Evolutionary conservation across 1,139 yeast genomes (phyloP).

Genomic region (Sugiyamaella grinbergsii): DNA sequence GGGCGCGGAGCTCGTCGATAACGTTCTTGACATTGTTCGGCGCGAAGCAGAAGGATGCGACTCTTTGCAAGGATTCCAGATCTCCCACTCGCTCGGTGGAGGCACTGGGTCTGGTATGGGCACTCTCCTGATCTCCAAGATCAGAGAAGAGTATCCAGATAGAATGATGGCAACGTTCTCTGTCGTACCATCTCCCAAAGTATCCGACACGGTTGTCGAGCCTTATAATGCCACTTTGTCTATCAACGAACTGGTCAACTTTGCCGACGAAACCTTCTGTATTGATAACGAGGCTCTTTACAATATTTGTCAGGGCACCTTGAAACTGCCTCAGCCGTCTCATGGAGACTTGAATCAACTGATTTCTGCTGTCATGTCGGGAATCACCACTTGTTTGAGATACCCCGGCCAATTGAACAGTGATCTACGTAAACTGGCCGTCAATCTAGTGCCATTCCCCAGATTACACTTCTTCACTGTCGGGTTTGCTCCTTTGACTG

Average conservation of each 20-base stretch:
- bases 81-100: constrained; percentile 92
- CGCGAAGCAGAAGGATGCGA: constrained; percentile 94
- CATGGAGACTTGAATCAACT: constrained; percentile 76
- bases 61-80: constrained; percentile 91
- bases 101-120: constrained; percentile 99
- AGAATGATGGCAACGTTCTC: constrained; percentile 96
- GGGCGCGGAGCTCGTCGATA: constrained; percentile 90
- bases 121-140: constrained; percentile 73
- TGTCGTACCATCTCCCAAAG: constrained; percentile 88
- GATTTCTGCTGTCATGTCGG: constrained; percentile 90
- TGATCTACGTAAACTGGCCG: constrained; percentile 88
- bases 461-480: constrained; percentile 94
- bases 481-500: constrained; percentile 88
- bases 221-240: constrained; percentile 93
- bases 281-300: constrained; percentile 91
- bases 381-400: constrained; percentile 84
- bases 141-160: constrained; percentile 87
- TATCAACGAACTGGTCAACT: constrained; percentile 88
- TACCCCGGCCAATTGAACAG: constrained; percentile 94
- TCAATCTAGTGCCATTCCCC: constrained; percentile 91
- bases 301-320: constrained; percentile 82
- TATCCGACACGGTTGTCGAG: constrained; percentile 89
- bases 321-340: constrained; percentile 76
- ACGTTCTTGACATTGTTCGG: constrained; percentile 84
- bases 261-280: constrained; percentile 90